Conservation (phyloP, 441 rosid species). For the Aquilaria agallochum region DNA sequence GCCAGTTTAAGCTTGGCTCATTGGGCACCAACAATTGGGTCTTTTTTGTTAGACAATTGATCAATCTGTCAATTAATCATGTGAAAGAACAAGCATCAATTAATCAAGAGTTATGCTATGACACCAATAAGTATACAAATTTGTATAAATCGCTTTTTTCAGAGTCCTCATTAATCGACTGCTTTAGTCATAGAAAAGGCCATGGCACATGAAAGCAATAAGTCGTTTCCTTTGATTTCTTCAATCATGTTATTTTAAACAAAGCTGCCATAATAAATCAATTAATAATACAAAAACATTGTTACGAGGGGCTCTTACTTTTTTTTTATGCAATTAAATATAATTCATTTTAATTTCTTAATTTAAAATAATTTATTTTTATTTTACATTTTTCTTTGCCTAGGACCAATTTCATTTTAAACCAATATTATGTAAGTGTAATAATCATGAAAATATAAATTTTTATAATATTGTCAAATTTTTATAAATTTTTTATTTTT, state of each 20-base stretch:
- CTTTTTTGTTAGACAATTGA: not conserved
- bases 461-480: too few relatives aligned
- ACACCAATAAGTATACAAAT: too few relatives aligned
- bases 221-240: constrained; percentile 26
- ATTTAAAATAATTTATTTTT: too few relatives aligned
- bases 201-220: constrained; percentile 25
- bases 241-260: constrained; percentile 14
- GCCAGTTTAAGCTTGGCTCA: constrained; percentile 7
- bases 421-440: too few relatives aligned
- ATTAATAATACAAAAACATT: not conserved
- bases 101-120: not conserved
- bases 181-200: constrained; percentile 4
- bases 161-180: not conserved
- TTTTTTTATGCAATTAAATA: not conserved
- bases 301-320: constrained; percentile 7
- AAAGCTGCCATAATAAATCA: constrained; percentile 2
- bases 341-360: too few relatives aligned
- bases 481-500: not conserved
- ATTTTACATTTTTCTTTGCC: too few relatives aligned
- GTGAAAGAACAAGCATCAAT: not conserved
- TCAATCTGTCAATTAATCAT: not conserved
- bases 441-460: too few relatives aligned
- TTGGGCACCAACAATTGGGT: not conserved
- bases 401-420: too few relatives aligned
- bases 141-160: too few relatives aligned